A percentile compares a stretch with the other conserved stretches of the same genome.
These are phyloP conservation scores for Epichloe amarillans DNA, from an alignment of 2,329 filamentous ascomycete species.

Conservation along the genomic window DNA sequence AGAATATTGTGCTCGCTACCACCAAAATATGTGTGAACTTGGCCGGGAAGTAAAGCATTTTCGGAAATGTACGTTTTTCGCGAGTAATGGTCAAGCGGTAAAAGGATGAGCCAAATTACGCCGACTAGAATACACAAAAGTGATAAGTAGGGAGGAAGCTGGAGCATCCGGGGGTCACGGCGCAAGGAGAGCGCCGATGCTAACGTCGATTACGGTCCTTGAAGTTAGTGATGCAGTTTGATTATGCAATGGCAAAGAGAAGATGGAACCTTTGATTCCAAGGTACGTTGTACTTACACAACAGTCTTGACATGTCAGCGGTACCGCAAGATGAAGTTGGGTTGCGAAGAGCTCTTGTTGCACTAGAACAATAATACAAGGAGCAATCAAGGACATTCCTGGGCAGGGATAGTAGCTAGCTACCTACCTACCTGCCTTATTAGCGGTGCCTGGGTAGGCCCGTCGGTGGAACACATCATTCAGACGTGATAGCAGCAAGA, in stretches of 20 bases:
- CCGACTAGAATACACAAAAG: conserved; percentile 74
- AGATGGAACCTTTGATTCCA: background rate
- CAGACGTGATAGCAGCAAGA: background rate
- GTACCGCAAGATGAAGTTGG: background rate
- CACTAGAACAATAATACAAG: background rate
- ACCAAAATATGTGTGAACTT: conserved; percentile 95
- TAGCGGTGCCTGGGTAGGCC: too few species aligned
- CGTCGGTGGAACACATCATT: background rate
- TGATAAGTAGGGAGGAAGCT: conserved; percentile 78
- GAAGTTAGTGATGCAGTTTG: background rate
- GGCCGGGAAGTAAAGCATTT: conserved; percentile 86
- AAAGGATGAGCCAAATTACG: conserved; percentile 75
- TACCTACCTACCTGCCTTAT: too few species aligned
- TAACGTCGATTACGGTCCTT: conserved; percentile 12
- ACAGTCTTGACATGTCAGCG: conserved; percentile 36
- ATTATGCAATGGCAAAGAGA: background rate
- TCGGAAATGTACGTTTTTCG: conserved; percentile 92
- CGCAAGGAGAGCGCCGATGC: conserved; percentile 56
- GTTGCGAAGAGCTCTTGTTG: background rate
- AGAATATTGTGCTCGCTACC: conserved; percentile 95
- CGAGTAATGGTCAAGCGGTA: conserved; percentile 84
- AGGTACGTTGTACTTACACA: conserved; percentile 28
- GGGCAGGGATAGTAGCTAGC: too few species aligned
- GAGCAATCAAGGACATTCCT: too few species aligned
- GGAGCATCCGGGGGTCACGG: conserved; percentile 67